Evolutionary conservation across 2,329 filamentous ascomycete species (phyloP), one percentile per base, ranked within the genome.

Genomic region (Phialocephala sp.): DNA sequence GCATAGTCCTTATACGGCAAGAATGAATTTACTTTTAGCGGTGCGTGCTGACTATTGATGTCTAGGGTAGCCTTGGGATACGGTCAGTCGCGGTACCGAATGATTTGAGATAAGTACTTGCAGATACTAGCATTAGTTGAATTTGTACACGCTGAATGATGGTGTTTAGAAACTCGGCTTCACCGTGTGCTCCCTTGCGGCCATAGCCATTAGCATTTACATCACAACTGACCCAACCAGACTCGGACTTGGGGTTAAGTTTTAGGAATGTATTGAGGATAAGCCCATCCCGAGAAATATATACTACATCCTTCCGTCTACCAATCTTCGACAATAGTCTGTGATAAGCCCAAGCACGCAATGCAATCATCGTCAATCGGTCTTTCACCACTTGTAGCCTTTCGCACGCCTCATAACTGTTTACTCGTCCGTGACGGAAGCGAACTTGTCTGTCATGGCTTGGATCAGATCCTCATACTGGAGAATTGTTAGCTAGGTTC

Each of bases 381-480:
- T 45, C 47, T n/a, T 24, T 54, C 61, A 24, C 56, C 35, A 12
- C 0, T 3, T 24, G 45, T 11, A 20, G 22, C 8, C n/a, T 22
- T n/a, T 50, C 41, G 50, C 50, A 18, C 37, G 12, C 32, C 8
- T 24, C 41, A 47, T 59, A 37, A 59, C 27, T 27, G 8, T 64
- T 62, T 93, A 99, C 86, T 98, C 94, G 80, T 99, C 95, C 78
- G 92, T 88, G 67, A 99, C 94, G 45, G 93, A 90, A 59, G 95
- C 95, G 82, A 99, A 99, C 83, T 97, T 97, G 83, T 99, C 95
- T 73, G 91, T 89, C 93, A 99, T 94, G 74, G 88, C 85, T 82
- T 97, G 92, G 74, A 95, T 86, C 74, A 98, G 88, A 73, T 89
- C 89, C 85, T 98, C 95, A 80, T 98, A 99, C 92, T 95, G 75